These are phyloP conservation scores for Metschnikowia corniflorae DNA, from an alignment of 805 yeast genomes.

Conservation along the genomic window DNA sequence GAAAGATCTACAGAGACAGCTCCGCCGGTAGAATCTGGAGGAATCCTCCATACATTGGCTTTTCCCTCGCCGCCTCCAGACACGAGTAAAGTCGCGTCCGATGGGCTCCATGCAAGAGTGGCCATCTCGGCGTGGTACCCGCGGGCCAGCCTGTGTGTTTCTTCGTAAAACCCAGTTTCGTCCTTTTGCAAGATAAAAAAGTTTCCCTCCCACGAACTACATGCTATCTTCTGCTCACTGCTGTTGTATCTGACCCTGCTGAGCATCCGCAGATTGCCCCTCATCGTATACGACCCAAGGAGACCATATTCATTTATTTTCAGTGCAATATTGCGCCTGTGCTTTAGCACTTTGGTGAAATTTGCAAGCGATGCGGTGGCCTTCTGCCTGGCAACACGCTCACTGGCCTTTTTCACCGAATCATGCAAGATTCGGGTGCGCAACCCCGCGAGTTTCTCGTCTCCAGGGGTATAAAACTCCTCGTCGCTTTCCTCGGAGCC, in stretches of 20 bases:
- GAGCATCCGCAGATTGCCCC: conserved; percentile 59
- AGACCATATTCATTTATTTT: conserved; percentile 38
- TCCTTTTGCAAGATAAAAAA: conserved; percentile 42
- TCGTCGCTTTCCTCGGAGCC: conserved; percentile 57
- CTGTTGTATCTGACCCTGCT: conserved; percentile 52
- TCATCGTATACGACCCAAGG: conserved; percentile 64
- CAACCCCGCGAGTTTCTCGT: conserved; percentile 46
- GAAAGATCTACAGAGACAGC: background rate
- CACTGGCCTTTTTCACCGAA: conserved; percentile 47
- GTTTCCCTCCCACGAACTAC: conserved; percentile 85
- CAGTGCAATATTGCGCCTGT: conserved; percentile 42
- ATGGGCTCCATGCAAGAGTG: conserved; percentile 61
- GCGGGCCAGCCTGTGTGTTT: conserved; percentile 20
- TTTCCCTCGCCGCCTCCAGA: conserved; percentile 41
- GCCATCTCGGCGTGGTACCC: conserved; percentile 62
- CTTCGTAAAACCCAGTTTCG: conserved; percentile 9
- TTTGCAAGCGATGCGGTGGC: conserved; percentile 28
- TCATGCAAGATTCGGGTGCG: conserved; percentile 50
- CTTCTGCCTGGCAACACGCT: conserved; percentile 37
- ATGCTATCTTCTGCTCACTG: conserved; percentile 41
- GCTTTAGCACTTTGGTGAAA: conserved; percentile 40
- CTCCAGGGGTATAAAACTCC: conserved; percentile 84
- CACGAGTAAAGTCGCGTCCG: conserved; percentile 17
- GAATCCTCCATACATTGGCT: conserved; percentile 28
- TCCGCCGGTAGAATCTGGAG: background rate